phyloP scores from a whole-genome alignment of 345 rosid species.

The Pistacia atlantica region DNA sequence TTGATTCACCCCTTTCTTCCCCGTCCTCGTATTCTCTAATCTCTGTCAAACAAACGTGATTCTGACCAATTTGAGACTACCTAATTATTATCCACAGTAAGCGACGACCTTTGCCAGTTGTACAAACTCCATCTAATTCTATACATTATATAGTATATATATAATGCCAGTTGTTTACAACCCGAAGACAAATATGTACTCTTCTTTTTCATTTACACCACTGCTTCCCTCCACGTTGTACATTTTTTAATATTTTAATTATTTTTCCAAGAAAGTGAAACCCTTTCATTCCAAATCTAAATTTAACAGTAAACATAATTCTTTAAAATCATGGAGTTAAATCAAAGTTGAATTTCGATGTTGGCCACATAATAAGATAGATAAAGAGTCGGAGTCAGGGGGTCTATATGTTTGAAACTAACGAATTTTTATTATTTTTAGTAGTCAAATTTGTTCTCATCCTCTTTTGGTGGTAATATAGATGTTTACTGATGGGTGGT shows the following conservation, averaged over 20 bases:
- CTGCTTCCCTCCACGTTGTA: constrained; percentile 21
- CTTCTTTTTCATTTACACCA: constrained; percentile 8
- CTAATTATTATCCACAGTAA: neutral
- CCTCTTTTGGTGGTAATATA: neutral
- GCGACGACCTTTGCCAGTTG: constrained; percentile 17
- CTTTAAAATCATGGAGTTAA: no score
- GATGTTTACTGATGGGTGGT: neutral
- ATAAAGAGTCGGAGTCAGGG: no score
- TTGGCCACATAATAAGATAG: no score
- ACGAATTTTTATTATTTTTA: constrained; percentile 3
- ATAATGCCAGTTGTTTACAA: neutral
- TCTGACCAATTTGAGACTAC: neutral
- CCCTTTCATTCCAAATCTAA: no score
- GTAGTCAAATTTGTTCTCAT: neutral
- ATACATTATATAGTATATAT: neutral
- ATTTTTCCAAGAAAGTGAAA: no score
- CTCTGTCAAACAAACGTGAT: neutral
- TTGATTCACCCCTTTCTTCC: neutral
- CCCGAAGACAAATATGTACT: neutral
- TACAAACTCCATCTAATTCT: neutral
- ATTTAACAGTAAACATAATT: no score
- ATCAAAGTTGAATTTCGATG: no score
- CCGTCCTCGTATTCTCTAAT: constrained; percentile 14
- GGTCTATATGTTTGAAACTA: neutral
- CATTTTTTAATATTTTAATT: constrained; percentile 3